A percentile compares a stretch with the other conserved stretches of the same genome.
Conservation (phyloP, 352 stramenopile species). For the Phytopythium aichiense region DNA sequence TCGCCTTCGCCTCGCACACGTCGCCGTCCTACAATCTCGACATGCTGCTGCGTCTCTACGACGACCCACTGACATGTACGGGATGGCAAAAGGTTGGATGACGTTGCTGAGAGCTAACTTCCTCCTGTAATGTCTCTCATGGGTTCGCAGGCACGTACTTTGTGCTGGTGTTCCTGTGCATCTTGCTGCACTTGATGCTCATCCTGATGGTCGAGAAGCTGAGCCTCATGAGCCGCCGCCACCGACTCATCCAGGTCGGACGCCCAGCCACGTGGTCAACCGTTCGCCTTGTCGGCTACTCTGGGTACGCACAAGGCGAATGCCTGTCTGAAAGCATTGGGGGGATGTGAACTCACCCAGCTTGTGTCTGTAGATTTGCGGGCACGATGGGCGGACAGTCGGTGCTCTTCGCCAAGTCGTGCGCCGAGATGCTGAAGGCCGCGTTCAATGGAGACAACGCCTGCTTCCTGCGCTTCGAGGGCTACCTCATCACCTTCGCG, state of each 20-base stretch:
- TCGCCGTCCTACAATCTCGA: constrained; percentile 80
- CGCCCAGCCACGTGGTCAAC: constrained; percentile 55
- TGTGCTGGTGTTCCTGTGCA: constrained; percentile 46
- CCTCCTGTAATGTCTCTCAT: neutral
- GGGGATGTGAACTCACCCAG: neutral
- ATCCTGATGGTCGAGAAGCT: constrained; percentile 67
- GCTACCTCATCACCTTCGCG: constrained; percentile 62
- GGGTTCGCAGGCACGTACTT: constrained; percentile 39
- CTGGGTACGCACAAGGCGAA: constrained; percentile 21
- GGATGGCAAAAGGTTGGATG: neutral
- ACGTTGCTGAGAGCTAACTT: neutral
- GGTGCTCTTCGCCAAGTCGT: constrained; percentile 85
- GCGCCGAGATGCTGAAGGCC: constrained; percentile 68
- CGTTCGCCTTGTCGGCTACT: constrained; percentile 73
- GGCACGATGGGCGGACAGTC: constrained; percentile 82
- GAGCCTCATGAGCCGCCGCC: constrained; percentile 61
- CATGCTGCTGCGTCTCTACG: constrained; percentile 78
- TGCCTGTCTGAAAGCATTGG: no score
- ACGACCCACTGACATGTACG: constrained; percentile 58
- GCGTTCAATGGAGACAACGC: constrained; percentile 56
- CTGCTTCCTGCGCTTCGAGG: constrained; percentile 54
- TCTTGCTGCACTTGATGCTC: constrained; percentile 47
- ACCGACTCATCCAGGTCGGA: constrained; percentile 76
- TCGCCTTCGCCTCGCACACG: constrained; percentile 81
- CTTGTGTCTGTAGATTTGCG: constrained; percentile 23